Conservation (phyloP, 1,139 yeast species). For the Magnusiomyces tetraspermus region DNA sequence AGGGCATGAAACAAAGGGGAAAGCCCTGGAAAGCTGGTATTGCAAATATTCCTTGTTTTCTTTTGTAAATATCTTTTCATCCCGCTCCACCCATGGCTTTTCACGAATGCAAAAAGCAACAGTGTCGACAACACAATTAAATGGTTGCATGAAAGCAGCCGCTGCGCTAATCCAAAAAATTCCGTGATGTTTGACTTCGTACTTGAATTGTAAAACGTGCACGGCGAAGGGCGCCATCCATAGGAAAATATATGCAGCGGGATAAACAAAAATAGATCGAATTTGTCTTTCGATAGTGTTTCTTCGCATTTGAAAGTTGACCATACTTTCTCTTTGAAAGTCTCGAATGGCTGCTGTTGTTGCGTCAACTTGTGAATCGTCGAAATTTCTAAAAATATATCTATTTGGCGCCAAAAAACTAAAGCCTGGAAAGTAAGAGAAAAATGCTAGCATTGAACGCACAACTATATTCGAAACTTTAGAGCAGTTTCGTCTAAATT, state of each 20-base stretch:
- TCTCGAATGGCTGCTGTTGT: slow-evolving; percentile 16
- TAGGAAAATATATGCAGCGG: slow-evolving; percentile 65
- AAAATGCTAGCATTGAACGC: slow-evolving; percentile 12
- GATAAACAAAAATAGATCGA: slow-evolving; percentile 73
- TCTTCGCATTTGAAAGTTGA: slow-evolving; percentile 52
- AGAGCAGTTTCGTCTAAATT: slow-evolving; percentile 4
- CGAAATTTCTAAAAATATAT: neutral
- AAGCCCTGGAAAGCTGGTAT: slow-evolving; percentile 3
- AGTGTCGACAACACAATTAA: slow-evolving; percentile 70
- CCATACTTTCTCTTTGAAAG: slow-evolving; percentile 52
- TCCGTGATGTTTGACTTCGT: slow-evolving; percentile 28
- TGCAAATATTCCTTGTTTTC: slow-evolving; percentile 8
- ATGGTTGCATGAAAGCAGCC: slow-evolving; percentile 71
- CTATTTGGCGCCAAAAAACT: slow-evolving; percentile 19
- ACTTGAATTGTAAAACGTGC: slow-evolving; percentile 48
- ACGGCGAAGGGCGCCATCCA: slow-evolving; percentile 78
- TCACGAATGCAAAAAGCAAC: slow-evolving; percentile 69
- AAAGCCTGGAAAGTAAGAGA: slow-evolving; percentile 27
- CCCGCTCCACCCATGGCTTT: slow-evolving; percentile 16
- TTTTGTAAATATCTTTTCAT: slow-evolving; percentile 12
- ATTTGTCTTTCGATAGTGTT: slow-evolving; percentile 65
- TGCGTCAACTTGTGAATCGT: slow-evolving; percentile 7
- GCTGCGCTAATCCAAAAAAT: slow-evolving; percentile 58
- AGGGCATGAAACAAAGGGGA: slow-evolving; percentile 6
- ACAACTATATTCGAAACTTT: neutral